Evolutionary conservation across 352 stramenopile genomes (phyloP).

Genomic region (Plasmopara muralis): DNA sequence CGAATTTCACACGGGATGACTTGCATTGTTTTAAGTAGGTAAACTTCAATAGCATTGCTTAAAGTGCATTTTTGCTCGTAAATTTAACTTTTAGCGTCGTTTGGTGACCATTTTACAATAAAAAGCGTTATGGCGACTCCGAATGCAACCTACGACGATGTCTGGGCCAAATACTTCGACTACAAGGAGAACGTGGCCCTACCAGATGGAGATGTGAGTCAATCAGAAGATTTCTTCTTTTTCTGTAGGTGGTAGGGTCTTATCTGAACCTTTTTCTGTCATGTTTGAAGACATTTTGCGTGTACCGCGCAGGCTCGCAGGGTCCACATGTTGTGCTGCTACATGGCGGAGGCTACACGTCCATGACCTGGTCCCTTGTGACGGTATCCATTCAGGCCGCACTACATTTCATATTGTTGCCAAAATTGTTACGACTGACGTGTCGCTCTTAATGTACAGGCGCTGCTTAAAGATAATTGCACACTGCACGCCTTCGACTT

Average conservation of each 20-base stretch:
- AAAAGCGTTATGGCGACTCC: conserved; percentile 3
- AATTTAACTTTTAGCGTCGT: too few species aligned
- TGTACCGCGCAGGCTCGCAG: conserved; percentile 60
- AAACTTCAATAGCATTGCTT: too few species aligned
- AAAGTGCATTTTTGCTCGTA: too few species aligned
- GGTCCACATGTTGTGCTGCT: conserved; percentile 76
- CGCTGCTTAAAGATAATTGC: conserved; percentile 64
- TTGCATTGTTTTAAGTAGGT: too few species aligned
- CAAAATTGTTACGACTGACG: neutral
- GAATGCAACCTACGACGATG: conserved; percentile 25
- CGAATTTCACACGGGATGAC: too few species aligned
- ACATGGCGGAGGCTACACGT: conserved; percentile 81
- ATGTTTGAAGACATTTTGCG: conserved; percentile 56
- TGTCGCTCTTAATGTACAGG: conserved; percentile 22
- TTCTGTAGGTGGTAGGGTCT: neutral
- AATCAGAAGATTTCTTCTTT: neutral
- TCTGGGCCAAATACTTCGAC: conserved; percentile 78
- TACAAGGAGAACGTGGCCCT: conserved; percentile 51
- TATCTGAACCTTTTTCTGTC: conserved; percentile 5
- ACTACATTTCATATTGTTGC: neutral
- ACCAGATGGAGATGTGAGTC: conserved; percentile 54
- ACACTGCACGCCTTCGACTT: conserved; percentile 82
- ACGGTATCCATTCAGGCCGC: conserved; percentile 27
- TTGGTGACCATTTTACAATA: too few species aligned
- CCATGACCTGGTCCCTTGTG: conserved; percentile 80